Evolutionary conservation across 192 early-diverging fungal species (phyloP).

Genomic region (Backusella circina): DNA sequence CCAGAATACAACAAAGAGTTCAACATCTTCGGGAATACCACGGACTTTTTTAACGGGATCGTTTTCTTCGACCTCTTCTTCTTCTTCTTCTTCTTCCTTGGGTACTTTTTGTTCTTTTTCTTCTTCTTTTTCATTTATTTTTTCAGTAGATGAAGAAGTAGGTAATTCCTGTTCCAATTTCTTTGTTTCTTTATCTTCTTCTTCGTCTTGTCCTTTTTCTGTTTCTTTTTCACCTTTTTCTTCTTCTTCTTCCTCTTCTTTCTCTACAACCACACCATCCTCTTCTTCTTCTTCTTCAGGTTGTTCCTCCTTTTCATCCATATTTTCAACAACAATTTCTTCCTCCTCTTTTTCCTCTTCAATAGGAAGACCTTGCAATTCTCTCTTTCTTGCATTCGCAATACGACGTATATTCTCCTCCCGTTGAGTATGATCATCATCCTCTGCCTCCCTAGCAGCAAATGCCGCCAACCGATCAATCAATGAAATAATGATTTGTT

Average conservation of each 20-base stretch:
- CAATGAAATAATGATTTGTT: conserved; percentile 92
- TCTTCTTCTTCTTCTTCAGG: neutral
- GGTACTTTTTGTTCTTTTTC: conserved; percentile 21
- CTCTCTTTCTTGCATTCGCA: conserved; percentile 2
- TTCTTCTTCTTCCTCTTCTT: neutral
- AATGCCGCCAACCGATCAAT: conserved; percentile 93
- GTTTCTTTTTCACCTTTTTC: neutral
- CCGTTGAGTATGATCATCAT: conserved; percentile 32
- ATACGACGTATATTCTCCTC: conserved; percentile 5
- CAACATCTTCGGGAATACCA: conserved; percentile 86
- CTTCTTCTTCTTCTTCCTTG: conserved; percentile 7
- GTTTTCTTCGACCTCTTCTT: conserved; percentile 17
- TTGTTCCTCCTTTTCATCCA: neutral
- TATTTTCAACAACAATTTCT: neutral
- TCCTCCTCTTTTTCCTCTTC: conserved; percentile 26
- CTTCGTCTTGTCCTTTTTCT: neutral
- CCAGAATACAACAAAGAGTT: conserved; percentile 98
- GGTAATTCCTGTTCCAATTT: neutral
- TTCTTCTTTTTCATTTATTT: conserved; percentile 34
- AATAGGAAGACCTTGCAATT: conserved; percentile 20
- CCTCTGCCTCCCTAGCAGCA: conserved; percentile 73
- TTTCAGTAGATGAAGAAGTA: neutral
- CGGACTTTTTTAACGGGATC: conserved; percentile 42
- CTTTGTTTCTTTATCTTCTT: neutral
- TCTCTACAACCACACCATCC: neutral